Conservation (phyloP, 2,329 filamentous ascomycete genomes). For the Aureobasidium mangrovei region DNA sequence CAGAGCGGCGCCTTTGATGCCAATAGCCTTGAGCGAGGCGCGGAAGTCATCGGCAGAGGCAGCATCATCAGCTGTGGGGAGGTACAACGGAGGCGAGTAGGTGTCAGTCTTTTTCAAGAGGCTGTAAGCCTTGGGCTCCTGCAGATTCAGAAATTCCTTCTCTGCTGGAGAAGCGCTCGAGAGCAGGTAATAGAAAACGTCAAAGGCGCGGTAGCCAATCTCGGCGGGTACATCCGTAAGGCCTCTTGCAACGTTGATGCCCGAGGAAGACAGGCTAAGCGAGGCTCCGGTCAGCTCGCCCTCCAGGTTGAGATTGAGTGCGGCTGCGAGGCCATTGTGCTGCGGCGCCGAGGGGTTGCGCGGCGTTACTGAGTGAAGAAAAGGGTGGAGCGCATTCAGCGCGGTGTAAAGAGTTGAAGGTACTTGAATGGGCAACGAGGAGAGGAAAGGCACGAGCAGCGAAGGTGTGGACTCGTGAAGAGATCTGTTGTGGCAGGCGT, state of each 20-base stretch:
- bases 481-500: conserved; percentile 48
- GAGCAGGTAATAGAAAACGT: conserved; percentile 94
- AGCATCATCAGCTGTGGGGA: conserved; percentile 85
- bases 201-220: conserved; percentile 80
- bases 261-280: conserved; percentile 73
- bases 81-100: conserved; percentile 75
- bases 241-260: conserved; percentile 75
- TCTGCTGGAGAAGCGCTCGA: conserved; percentile 85
- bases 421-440: conserved; percentile 68
- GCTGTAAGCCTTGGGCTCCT: conserved; percentile 65
- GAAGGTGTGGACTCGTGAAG: conserved; percentile 85
- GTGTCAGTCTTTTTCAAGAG: conserved; percentile 77
- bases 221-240: conserved; percentile 72
- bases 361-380: conserved; percentile 78
- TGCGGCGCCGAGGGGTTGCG: conserved; percentile 77
- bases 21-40: conserved; percentile 76
- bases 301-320: conserved; percentile 69
- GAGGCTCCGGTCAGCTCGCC: conserved; percentile 70
- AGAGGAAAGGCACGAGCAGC: conserved; percentile 69
- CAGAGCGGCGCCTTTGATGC: conserved; percentile 79
- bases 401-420: conserved; percentile 69
- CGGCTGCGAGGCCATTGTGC: conserved; percentile 71
- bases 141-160: conserved; percentile 76
- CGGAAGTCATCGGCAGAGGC: conserved; percentile 92
- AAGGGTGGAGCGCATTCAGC: conserved; percentile 73